These are phyloP conservation scores for Ophiostoma triangulosporum DNA, from an alignment of 2,329 filamentous ascomycete species.

Conservation along the genomic window DNA sequence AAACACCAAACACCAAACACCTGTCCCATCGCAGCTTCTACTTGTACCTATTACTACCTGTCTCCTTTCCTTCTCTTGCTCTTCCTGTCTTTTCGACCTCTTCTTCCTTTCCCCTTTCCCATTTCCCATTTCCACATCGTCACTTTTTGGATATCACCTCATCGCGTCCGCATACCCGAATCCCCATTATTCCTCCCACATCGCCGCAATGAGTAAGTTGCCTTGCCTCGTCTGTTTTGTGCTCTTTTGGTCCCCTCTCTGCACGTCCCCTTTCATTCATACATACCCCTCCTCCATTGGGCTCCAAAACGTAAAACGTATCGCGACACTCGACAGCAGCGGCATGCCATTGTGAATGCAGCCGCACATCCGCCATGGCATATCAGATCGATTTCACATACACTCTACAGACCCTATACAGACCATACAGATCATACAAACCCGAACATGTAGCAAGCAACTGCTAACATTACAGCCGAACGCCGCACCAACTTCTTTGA, in stretches of 20 bases:
- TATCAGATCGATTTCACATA: too few species aligned
- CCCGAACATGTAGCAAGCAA: too few species aligned
- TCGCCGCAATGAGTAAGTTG: constrained; percentile 1
- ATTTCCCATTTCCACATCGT: not conserved
- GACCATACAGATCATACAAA: not conserved
- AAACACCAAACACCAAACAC: not conserved
- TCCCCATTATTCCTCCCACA: not conserved
- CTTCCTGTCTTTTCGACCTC: not conserved
- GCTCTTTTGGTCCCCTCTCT: not conserved
- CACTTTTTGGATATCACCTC: not conserved
- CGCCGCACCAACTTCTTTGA: constrained; percentile 32
- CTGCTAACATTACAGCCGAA: constrained; percentile 11
- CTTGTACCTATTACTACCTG: not conserved
- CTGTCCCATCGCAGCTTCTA: constrained; percentile 3
- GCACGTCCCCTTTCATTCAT: not conserved
- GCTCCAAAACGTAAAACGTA: not conserved
- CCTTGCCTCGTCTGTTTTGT: not conserved
- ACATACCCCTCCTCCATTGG: not conserved
- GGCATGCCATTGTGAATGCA: too few species aligned
- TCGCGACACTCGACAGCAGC: not conserved
- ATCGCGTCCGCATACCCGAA: not conserved
- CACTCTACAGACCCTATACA: too few species aligned
- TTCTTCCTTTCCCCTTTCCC: not conserved
- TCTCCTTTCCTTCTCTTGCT: not conserved
- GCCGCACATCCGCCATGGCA: too few species aligned